Evolutionary conservation across 2,329 filamentous ascomycete genomes (phyloP).

Genomic region (Aureobasidium sp.): DNA sequence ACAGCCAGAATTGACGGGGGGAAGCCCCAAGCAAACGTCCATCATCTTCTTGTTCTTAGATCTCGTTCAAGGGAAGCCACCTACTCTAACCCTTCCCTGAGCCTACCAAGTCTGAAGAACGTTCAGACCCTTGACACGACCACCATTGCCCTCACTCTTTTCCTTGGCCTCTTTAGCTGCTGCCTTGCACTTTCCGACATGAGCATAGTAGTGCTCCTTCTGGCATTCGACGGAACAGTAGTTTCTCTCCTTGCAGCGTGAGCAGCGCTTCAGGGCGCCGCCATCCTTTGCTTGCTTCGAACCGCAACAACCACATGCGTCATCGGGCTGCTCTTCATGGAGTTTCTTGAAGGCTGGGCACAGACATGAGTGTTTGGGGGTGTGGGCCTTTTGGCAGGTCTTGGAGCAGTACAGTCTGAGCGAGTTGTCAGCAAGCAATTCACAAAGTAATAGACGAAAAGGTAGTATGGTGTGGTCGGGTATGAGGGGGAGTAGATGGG

Average conservation of each 20-base stretch:
- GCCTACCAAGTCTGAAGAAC: not conserved
- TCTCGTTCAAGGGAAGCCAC: not conserved
- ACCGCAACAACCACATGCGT: not conserved
- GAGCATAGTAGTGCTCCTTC: not conserved
- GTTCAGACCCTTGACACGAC: not conserved
- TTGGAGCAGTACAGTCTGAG: not conserved
- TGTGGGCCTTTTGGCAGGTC: not conserved
- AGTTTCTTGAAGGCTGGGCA: not conserved
- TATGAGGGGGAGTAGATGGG: not conserved
- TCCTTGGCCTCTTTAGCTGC: not conserved
- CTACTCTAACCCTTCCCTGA: not conserved
- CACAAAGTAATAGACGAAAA: not conserved
- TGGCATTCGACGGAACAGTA: not conserved
- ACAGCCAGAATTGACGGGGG: not conserved
- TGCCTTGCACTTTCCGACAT: not conserved
- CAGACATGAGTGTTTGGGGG: not conserved
- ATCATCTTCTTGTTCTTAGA: not conserved
- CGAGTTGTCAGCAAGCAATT: not conserved
- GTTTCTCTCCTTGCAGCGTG: not conserved
- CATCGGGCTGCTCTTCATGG: not conserved
- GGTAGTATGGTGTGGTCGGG: not conserved
- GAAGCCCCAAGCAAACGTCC: not conserved
- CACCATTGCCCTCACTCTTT: not conserved
- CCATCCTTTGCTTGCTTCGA: not conserved
- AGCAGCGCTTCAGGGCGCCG: not conserved